Conservation (phyloP, 129 eudicot species). For the Centrapalus pauciflorus region DNA sequence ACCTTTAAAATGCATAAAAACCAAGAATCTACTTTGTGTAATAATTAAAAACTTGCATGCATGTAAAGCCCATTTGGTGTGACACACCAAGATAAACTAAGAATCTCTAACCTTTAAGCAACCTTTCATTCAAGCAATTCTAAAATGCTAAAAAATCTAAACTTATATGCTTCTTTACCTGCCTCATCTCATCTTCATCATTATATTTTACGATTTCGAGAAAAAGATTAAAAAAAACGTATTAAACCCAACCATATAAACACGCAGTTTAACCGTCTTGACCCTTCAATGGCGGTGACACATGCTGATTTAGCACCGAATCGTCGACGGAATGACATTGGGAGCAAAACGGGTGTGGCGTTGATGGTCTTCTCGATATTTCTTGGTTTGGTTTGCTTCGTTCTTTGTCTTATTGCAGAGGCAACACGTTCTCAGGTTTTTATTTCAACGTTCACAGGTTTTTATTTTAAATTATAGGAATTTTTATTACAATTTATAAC, state of each 20-base stretch:
- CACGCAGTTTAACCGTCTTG: background rate
- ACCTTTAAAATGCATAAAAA: slow-evolving; percentile 12
- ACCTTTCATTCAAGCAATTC: slow-evolving; percentile 97
- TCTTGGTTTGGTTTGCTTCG: slow-evolving; percentile 78
- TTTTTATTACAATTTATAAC: too few species aligned
- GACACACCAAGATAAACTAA: slow-evolving; percentile 23
- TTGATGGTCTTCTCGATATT: slow-evolving; percentile 60
- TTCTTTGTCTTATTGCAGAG: slow-evolving; percentile 82
- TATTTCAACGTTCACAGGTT: background rate
- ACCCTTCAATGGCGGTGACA: slow-evolving; percentile 57
- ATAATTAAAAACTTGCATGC: slow-evolving; percentile 18
- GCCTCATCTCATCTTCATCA: background rate
- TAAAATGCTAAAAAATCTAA: slow-evolving; percentile 24
- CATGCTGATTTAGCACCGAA: slow-evolving; percentile 88
- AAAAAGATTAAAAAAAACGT: background rate
- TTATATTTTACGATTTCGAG: slow-evolving; percentile 6
- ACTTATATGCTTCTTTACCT: background rate
- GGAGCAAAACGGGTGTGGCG: slow-evolving; percentile 66
- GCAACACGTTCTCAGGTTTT: slow-evolving; percentile 82
- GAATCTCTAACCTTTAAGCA: slow-evolving; percentile 91
- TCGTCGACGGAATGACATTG: slow-evolving; percentile 38
- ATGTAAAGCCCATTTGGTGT: slow-evolving; percentile 36
- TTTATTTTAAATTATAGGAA: too few species aligned
- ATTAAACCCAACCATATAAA: slow-evolving; percentile 3
- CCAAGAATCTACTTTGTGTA: slow-evolving; percentile 20